Conservation (phyloP, 2,329 filamentous ascomycete species). For the Colletotrichum agaves region DNA sequence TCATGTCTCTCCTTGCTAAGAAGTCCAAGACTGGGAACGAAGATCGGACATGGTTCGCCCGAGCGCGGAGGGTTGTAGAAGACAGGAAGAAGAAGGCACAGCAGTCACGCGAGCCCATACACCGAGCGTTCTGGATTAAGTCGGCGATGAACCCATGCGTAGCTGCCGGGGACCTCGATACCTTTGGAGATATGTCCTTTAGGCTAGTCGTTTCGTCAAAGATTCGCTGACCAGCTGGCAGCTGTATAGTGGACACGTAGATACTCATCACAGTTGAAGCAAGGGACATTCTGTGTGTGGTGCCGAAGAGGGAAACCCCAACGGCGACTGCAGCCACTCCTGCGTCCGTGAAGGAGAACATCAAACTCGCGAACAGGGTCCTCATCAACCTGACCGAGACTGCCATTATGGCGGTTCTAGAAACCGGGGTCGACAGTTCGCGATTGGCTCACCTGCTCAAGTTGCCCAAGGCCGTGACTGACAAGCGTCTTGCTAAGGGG, state of each 20-base stretch:
- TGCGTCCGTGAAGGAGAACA: background rate
- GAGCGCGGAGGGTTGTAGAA: slow-evolving; percentile 31
- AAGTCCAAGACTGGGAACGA: background rate
- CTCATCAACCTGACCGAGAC: slow-evolving; percentile 31
- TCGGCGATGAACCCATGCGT: slow-evolving; percentile 44
- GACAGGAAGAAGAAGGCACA: slow-evolving; percentile 42
- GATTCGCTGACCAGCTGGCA: slow-evolving; percentile 37
- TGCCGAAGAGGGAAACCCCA: background rate
- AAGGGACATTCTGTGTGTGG: slow-evolving; percentile 21
- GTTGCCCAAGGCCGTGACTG: slow-evolving; percentile 18
- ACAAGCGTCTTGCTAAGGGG: slow-evolving; percentile 5
- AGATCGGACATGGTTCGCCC: slow-evolving; percentile 32
- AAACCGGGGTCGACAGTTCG: slow-evolving; percentile 27
- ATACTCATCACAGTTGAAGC: slow-evolving; percentile 39
- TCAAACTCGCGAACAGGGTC: slow-evolving; percentile 22
- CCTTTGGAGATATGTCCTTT: slow-evolving; percentile 40
- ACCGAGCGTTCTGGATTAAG: slow-evolving; percentile 43
- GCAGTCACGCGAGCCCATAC: slow-evolving; percentile 39
- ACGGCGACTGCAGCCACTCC: background rate
- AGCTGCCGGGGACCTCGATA: slow-evolving; percentile 41
- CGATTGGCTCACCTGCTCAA: slow-evolving; percentile 5
- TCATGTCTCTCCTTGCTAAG: background rate
- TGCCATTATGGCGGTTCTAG: slow-evolving; percentile 13
- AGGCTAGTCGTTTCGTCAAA: slow-evolving; percentile 46
- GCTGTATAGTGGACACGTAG: slow-evolving; percentile 37